A percentile compares a stretch with the other conserved stretches of the same genome.
phyloP scores from a whole-genome alignment of 768 basidiomycete genomes.

The Lyophyllum atratum region DNA sequence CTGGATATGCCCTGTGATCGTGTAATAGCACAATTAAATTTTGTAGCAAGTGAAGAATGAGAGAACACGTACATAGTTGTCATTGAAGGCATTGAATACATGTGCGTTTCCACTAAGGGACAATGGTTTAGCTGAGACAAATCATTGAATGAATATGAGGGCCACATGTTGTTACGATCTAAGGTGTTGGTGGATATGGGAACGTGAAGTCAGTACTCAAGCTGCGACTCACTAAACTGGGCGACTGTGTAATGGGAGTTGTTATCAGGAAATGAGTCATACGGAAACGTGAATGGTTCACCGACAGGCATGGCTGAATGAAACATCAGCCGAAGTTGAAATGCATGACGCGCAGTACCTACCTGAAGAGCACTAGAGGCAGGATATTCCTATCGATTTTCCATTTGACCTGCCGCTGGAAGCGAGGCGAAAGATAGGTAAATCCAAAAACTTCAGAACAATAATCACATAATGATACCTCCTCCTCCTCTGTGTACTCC shows the following conservation, averaged over 20 bases:
- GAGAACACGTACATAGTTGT: constrained; percentile 43
- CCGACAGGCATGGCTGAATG: constrained; percentile 50
- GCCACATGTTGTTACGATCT: constrained; percentile 62
- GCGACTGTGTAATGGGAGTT: too few species aligned
- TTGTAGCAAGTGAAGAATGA: background rate
- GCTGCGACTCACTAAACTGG: constrained; percentile 42
- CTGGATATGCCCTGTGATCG: constrained; percentile 52
- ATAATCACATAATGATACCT: constrained; percentile 29
- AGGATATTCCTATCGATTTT: constrained; percentile 55
- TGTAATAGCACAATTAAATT: background rate
- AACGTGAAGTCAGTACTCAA: background rate
- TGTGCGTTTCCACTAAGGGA: constrained; percentile 53
- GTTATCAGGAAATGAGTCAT: too few species aligned
- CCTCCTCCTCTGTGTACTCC: constrained; percentile 50
- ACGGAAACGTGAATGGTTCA: too few species aligned
- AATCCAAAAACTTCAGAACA: too few species aligned
- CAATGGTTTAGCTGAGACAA: background rate
- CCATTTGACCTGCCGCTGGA: constrained; percentile 41
- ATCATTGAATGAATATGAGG: background rate
- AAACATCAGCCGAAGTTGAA: background rate
- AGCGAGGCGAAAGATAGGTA: background rate
- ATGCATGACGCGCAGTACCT: constrained; percentile 4
- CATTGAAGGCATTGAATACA: constrained; percentile 51
- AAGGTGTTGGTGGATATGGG: background rate
- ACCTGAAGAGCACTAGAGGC: constrained; percentile 53